These are phyloP conservation scores for Quercus phellos DNA, from an alignment of 331 rosid species.

Conservation along the genomic window DNA sequence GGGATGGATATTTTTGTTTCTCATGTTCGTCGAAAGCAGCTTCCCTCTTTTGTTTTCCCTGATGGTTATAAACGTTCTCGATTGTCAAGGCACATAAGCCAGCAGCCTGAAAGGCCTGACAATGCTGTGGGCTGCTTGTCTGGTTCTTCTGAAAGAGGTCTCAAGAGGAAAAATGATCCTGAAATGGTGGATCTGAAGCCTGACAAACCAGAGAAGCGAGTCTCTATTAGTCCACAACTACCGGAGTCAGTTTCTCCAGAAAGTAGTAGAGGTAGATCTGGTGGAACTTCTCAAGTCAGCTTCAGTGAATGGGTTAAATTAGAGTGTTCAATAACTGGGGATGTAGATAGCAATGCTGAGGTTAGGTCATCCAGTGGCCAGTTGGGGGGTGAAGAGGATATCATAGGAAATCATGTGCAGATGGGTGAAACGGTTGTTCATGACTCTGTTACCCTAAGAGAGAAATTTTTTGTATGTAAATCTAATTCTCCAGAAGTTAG, in stretches of 20 bases:
- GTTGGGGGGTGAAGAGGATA: slow-evolving; percentile 31
- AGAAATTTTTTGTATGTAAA: slow-evolving; percentile 18
- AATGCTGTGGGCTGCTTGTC: slow-evolving; percentile 36
- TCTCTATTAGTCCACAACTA: slow-evolving; percentile 51
- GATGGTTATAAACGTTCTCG: slow-evolving; percentile 73
- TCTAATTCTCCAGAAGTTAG: slow-evolving; percentile 17
- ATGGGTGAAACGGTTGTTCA: slow-evolving; percentile 23
- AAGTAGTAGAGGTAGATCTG: slow-evolving; percentile 33
- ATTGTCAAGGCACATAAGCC: slow-evolving; percentile 44
- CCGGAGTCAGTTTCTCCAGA: slow-evolving; percentile 45
- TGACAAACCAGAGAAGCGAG: slow-evolving; percentile 45
- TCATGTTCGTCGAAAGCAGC: slow-evolving; percentile 95
- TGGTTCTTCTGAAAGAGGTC: slow-evolving; percentile 52
- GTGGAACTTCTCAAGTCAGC: slow-evolving; percentile 42
- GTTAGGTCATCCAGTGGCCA: slow-evolving; percentile 37
- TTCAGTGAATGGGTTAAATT: slow-evolving; percentile 25
- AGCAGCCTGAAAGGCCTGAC: slow-evolving; percentile 39
- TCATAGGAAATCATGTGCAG: slow-evolving; percentile 19
- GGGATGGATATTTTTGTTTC: slow-evolving; percentile 93
- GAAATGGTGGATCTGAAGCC: slow-evolving; percentile 35
- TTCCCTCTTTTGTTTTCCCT: slow-evolving; percentile 86
- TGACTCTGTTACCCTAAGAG: slow-evolving; percentile 24
- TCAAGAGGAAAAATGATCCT: slow-evolving; percentile 64
- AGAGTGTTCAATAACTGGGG: slow-evolving; percentile 31
- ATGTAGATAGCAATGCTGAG: slow-evolving; percentile 31